Evolutionary conservation across 78 protist genomes (phyloP).

Genomic region (Guillardia theta): DNA sequence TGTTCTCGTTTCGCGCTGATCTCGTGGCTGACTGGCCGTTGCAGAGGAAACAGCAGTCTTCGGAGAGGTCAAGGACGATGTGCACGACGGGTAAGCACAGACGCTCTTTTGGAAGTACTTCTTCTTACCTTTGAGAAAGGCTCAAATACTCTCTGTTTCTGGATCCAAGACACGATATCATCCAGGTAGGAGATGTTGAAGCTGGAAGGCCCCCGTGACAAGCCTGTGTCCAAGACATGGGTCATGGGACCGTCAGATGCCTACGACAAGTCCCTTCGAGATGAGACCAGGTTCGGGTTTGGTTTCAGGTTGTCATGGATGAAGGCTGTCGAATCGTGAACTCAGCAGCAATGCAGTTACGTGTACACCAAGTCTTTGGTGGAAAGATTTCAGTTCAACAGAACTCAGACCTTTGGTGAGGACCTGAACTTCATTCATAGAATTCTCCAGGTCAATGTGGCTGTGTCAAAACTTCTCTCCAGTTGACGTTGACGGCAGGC

Average conservation of each 20-base stretch:
- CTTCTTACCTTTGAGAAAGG: no score
- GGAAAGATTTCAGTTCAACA: not conserved
- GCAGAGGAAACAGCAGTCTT: not conserved
- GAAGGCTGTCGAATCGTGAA: no score
- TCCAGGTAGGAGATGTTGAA: not conserved
- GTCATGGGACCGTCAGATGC: not conserved
- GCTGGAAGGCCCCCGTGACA: not conserved
- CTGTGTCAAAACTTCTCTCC: not conserved
- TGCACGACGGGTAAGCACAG: no score
- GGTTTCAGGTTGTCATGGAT: no score
- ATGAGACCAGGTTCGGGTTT: not conserved
- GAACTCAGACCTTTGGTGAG: not conserved
- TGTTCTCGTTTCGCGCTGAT: not conserved
- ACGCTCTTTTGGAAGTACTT: no score
- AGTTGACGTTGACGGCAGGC: not conserved
- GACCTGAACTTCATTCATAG: not conserved
- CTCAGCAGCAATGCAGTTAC: no score
- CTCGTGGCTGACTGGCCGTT: not conserved
- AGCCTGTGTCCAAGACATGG: not conserved
- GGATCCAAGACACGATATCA: not conserved
- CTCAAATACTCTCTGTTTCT: conserved; percentile 2
- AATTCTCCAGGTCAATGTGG: not conserved
- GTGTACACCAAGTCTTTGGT: not conserved
- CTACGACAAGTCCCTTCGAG: not conserved
- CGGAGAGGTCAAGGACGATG: not conserved